Evolutionary conservation across 2,329 filamentous ascomycete genomes (phyloP), one percentile per base, ranked within the genome.

Genomic region (Emergomyces africanus): DNA sequence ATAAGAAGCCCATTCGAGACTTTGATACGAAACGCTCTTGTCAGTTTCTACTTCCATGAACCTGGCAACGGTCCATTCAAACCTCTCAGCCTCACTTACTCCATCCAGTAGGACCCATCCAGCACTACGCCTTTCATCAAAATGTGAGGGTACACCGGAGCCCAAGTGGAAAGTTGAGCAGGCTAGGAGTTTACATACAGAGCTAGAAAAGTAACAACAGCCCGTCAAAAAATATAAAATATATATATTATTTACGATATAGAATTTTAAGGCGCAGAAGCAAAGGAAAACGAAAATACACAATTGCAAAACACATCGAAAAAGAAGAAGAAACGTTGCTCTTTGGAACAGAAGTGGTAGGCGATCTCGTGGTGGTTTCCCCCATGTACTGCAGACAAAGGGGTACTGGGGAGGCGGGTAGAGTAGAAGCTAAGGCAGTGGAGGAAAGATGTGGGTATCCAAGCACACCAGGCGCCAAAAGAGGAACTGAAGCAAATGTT

Each of bases 221-320:
- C 18, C 12, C 20, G 1, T 30, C 23, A 55, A 33, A 9, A 42
- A 44, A 28, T 30, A 55, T 55, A 33, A 55, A 55, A 35, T 2
- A 8, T 51, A 35, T 54, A 41, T 55, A 55, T 55, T 55, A 55
- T 55, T 55, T 55, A 55, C 37, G 53, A 55, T 39, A n/a, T 30
- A 33, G 39, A 55, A 46, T 30, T 42, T 20, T 28, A 42, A 55
- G 25, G 23, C 41, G 14, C 15, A 50, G 33, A 37, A 51, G 33
- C 4, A 18, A 30, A 20, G 33, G 9, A 2, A 53, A 35, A 37
- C 35, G 28, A 41, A 42, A 55, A 30, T 42, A 55, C 39, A 41
- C 23, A 55, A n/a, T 30, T 14, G 23, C 39, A 44, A n/a, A n/a
- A n/a, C n/a, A n/a, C n/a, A n/a, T n/a, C n/a, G 20, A 30, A 10